Evolutionary conservation across 2,329 filamentous ascomycete genomes (phyloP).

Genomic region (Talaromyces atroroseus): DNA sequence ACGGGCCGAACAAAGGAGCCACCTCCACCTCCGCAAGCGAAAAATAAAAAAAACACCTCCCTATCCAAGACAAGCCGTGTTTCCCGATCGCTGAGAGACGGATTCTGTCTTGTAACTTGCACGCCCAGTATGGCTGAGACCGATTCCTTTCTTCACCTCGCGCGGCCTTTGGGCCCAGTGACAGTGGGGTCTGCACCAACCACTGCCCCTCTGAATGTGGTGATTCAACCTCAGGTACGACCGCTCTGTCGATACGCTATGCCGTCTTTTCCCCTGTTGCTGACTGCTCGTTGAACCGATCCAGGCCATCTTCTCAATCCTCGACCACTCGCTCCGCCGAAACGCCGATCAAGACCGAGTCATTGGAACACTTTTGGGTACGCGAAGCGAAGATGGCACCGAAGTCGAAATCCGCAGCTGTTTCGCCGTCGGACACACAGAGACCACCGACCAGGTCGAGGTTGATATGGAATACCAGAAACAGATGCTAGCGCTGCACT

Average conservation of each 20-base stretch:
- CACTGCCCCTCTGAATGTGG: constrained; percentile 86
- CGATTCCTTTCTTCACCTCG: constrained; percentile 89
- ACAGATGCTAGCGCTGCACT: constrained; percentile 92
- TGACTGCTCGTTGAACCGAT: neutral
- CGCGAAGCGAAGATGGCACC: constrained; percentile 90
- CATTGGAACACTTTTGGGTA: constrained; percentile 90
- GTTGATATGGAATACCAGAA: constrained; percentile 99
- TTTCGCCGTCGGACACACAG: constrained; percentile 97
- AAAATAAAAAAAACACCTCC: constrained; percentile 21
- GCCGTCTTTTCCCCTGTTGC: neutral
- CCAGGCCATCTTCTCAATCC: constrained; percentile 60
- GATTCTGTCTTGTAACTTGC: constrained; percentile 14
- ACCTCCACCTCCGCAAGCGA: constrained; percentile 26
- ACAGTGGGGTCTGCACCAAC: constrained; percentile 73
- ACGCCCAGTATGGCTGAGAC: constrained; percentile 70
- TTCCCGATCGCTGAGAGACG: constrained; percentile 16
- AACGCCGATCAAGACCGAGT: constrained; percentile 91
- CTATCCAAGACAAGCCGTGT: constrained; percentile 14
- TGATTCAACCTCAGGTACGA: constrained; percentile 88
- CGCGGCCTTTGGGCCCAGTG: constrained; percentile 81
- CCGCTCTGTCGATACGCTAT: constrained; percentile 15
- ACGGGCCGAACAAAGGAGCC: constrained; percentile 26
- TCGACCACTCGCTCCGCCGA: constrained; percentile 89
- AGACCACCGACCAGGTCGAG: constrained; percentile 97
- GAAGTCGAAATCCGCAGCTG: constrained; percentile 94